phyloP scores from a whole-genome alignment of 345 rosid genomes.

The Sonneratia alba region DNA sequence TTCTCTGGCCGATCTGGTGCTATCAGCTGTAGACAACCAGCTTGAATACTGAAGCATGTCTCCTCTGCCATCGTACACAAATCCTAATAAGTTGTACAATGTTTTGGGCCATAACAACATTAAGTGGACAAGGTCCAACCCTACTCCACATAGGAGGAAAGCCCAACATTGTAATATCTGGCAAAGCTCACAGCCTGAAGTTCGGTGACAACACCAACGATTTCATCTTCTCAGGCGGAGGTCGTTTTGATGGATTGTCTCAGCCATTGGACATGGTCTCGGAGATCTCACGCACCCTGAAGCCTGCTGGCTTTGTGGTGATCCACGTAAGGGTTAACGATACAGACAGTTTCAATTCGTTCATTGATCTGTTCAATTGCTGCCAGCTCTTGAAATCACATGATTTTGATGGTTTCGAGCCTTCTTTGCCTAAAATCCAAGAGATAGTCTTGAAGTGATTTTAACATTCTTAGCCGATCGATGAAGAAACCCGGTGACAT shows the following conservation, averaged over 20 bases:
- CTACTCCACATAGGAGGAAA: no score
- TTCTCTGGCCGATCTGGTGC: no score
- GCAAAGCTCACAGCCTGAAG: constrained; percentile 50
- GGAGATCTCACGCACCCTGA: constrained; percentile 72
- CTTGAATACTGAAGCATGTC: no score
- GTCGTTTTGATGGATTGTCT: constrained; percentile 38
- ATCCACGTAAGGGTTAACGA: constrained; percentile 80
- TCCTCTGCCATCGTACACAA: no score
- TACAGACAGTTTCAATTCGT: constrained; percentile 90
- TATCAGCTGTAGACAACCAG: no score
- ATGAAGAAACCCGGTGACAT: constrained; percentile 22
- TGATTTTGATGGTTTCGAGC: constrained; percentile 57
- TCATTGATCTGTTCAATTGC: constrained; percentile 85
- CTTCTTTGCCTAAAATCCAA: constrained; percentile 48
- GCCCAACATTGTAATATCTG: constrained; percentile 8
- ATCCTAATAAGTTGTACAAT: no score
- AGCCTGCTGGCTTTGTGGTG: constrained; percentile 77
- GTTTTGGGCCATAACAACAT: no score
- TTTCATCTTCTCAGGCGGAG: constrained; percentile 77
- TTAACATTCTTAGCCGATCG: constrained; percentile 17
- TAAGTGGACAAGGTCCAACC: no score
- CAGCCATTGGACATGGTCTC: constrained; percentile 61
- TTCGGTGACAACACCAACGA: constrained; percentile 52
- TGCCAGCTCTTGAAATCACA: constrained; percentile 53
- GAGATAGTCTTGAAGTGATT: constrained; percentile 50